Conservation (phyloP, 78 protist genomes). For the Protostelium mycophagum region DNA sequence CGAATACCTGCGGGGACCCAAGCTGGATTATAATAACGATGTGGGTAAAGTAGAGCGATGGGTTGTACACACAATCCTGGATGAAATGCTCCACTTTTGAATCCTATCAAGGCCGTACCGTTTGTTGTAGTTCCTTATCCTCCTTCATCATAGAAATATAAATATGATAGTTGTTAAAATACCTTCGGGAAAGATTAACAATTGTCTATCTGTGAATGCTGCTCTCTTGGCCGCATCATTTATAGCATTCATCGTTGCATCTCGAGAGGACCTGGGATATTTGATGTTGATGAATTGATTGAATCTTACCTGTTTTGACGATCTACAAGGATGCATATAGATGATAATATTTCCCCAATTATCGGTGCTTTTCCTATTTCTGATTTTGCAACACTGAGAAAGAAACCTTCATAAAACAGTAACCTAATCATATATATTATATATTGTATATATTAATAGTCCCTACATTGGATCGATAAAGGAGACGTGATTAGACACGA, state of each 20-base stretch:
- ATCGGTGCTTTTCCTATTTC: not conserved
- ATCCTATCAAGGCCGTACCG: not conserved
- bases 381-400: not conserved
- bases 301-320: not conserved
- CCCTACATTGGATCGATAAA: not conserved
- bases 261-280: not conserved
- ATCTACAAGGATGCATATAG: not conserved
- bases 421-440: not conserved
- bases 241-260: not conserved
- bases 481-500: not conserved
- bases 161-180: no score
- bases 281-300: not conserved
- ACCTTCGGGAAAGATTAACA: not conserved
- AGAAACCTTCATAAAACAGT: not conserved
- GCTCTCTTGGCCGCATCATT: not conserved
- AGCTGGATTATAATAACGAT: not conserved
- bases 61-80: not conserved
- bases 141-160: not conserved
- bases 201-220: not conserved
- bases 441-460: no score
- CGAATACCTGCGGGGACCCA: not conserved
- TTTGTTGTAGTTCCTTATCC: not conserved
- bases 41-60: not conserved
- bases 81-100: not conserved
- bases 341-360: not conserved